Base-by-base conservation (phyloP, 2,329 filamentous ascomycete species). In the Sordariomycetes sp. region DNA sequence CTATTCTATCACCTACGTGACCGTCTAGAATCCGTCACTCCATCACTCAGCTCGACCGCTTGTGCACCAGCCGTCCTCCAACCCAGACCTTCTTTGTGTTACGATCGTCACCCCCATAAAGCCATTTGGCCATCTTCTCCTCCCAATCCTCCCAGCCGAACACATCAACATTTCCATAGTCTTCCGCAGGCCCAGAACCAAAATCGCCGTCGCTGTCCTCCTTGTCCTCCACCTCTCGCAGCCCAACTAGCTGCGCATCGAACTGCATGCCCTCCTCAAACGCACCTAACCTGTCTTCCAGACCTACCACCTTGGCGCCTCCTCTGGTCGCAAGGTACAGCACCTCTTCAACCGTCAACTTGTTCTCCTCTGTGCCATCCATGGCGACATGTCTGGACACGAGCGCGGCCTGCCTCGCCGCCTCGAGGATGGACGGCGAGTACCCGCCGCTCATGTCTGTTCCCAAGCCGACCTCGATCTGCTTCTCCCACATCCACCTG, bases 101-200 rank as follows among this genome's bases (percentile, higher is more conserved):
- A 45, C 90, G 69, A 59, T 96, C 92, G 63, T 96, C 88, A 0
- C 92, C 92, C 44, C 76, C 83, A 60, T 84, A 98, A 40, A 96
- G 66, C 92, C 92, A 98, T 66, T 98, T 98, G 34, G 86, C 84
- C 9, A 96, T 62, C 49, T 68, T 75, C 49, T 96, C 86, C 25
- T 82, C 75, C 86, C 84, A 93, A n/a, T 52, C 74, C 69, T 96
- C 90, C 74, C 81, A 86, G 1, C 87, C 88, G 64, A 95, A 98
- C 1, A 95, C 57, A 57, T 95, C 87, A 0, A 95, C 86, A 30
- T 79, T 77, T 0, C 81, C 79, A 2, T 61, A 59, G 4, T 69
- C 63, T 2, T 44, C 46, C 30, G 39, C 16, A 5, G 3, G 11
- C 24, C 28, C 32, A 12, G 37, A 36, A 4, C 43, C 54, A 15